A percentile compares a stretch with the other conserved stretches of the same genome.
Conservation (phyloP, 2,329 filamentous ascomycete genomes). For the Emmonsiellopsis sp. region DNA sequence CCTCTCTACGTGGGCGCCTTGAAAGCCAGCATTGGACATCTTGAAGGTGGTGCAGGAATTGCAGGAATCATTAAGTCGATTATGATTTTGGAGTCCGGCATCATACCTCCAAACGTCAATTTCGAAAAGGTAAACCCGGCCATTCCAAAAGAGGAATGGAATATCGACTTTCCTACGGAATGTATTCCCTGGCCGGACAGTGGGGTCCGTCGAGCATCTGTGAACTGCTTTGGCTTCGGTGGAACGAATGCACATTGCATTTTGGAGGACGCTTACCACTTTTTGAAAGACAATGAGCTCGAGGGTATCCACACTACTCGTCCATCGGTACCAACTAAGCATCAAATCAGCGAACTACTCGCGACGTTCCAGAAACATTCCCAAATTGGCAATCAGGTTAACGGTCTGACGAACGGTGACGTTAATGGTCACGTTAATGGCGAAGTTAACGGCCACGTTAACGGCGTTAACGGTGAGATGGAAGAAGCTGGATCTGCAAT, state of each 20-base stretch:
- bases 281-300: conserved; percentile 3
- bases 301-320: conserved; percentile 7
- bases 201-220: conserved; percentile 18
- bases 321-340: not conserved
- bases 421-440: not conserved
- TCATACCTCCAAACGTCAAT: conserved; percentile 14
- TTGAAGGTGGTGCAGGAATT: conserved; percentile 13
- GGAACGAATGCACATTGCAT: conserved; percentile 20
- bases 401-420: not conserved
- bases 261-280: conserved; percentile 14
- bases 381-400: not conserved
- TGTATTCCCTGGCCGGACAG: conserved; percentile 18
- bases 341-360: not conserved
- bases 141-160: conserved; percentile 13
- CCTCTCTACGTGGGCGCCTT: conserved; percentile 10
- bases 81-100: conserved; percentile 13
- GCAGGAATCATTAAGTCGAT: conserved; percentile 15
- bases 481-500: not conserved
- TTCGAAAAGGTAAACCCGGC: conserved; percentile 22
- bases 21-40: conserved; percentile 12
- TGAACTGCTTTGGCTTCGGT: conserved; percentile 28
- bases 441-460: not conserved
- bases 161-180: conserved; percentile 13
- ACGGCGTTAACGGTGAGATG: not conserved
- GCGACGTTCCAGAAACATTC: not conserved